Base-by-base conservation (phyloP, 2,329 filamentous ascomycete genomes). In the Microdochium paspali region DNA sequence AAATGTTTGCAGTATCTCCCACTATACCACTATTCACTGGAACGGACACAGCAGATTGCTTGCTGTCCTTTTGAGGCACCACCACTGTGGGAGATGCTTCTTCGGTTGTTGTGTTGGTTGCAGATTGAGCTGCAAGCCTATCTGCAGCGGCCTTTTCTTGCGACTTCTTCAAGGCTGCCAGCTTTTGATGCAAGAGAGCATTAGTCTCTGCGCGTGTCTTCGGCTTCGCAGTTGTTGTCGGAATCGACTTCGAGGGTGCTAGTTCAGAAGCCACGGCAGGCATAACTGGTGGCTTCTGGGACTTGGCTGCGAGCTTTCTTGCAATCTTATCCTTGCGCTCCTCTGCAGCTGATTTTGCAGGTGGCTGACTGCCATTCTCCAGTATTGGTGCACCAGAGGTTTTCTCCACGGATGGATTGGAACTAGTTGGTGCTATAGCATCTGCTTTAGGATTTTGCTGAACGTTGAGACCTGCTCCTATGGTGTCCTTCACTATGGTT, bases 171-270 rank as follows among this genome's bases (percentile, higher is more conserved):
- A 93, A 67, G 21, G 84, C 84, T 50, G 89, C 87, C 59, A 95
- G 83, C 54, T 88, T 89, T 59, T 88, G 79, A 53, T 87, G 81
- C 44, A 90, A 73, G 26, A 90, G 67, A 49, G 74, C 77, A 49
- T 87, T 87, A 50, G 87, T 95, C 53, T 89, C 60, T 32, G 60
- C 59, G 40, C 57, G 55, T 1, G 79, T 79, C 58, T 84, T 79
- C 26, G 70, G 69, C 69, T 78, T 56, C 67, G 64, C 26, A 7
- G 53, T 39, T 21, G 50, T 18, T 46, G 46, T 24, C 42, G 30
- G n/a, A 12, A 45, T 18, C 35, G 51, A 42, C 23, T 49, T 47
- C 24, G 45, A 32, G 45, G 47, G 18, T 24, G 50, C 40, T 31
- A 54, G 49, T 31, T 45, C 49, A 46, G 56, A 23, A 47, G 56